phyloP scores from a whole-genome alignment of 2,329 filamentous ascomycete species.

The Fusarium coicis region DNA sequence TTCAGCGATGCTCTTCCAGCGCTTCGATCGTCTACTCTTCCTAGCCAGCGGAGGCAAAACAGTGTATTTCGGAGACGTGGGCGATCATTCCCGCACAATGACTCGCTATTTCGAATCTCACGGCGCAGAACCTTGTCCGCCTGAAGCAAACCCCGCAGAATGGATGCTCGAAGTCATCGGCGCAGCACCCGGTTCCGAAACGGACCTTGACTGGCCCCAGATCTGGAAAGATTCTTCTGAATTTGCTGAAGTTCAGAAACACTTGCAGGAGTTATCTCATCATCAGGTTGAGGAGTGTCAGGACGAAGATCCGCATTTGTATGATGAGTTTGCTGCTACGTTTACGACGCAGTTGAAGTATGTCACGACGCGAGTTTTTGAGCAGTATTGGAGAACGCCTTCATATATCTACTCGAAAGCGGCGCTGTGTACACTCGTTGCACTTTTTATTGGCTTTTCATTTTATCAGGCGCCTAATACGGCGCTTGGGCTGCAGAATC shows the following conservation, averaged over 20 bases:
- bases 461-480: slow-evolving; percentile 68
- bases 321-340: slow-evolving; percentile 48
- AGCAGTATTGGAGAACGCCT: slow-evolving; percentile 56
- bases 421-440: slow-evolving; percentile 32
- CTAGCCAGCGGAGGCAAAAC: slow-evolving; percentile 70
- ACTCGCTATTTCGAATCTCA: slow-evolving; percentile 71
- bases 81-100: slow-evolving; percentile 63
- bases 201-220: slow-evolving; percentile 51
- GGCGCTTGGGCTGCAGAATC: slow-evolving; percentile 75
- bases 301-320: slow-evolving; percentile 29
- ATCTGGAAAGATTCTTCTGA: slow-evolving; percentile 52
- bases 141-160: slow-evolving; percentile 72
- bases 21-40: slow-evolving; percentile 69
- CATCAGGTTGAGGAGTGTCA: not conserved
- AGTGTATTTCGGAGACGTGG: slow-evolving; percentile 74
- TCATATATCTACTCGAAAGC: slow-evolving; percentile 71
- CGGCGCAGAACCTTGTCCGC: slow-evolving; percentile 63
- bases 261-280: slow-evolving; percentile 45
- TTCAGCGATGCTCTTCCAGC: slow-evolving; percentile 58
- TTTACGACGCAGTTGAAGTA: slow-evolving; percentile 47
- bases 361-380: slow-evolving; percentile 50
- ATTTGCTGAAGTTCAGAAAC: slow-evolving; percentile 45
- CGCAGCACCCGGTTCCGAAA: slow-evolving; percentile 60
- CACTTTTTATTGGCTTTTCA: slow-evolving; percentile 66
- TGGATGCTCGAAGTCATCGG: slow-evolving; percentile 67